Base-by-base conservation (phyloP, 2,329 filamentous ascomycete species). In the Aspergillus sp. region DNA sequence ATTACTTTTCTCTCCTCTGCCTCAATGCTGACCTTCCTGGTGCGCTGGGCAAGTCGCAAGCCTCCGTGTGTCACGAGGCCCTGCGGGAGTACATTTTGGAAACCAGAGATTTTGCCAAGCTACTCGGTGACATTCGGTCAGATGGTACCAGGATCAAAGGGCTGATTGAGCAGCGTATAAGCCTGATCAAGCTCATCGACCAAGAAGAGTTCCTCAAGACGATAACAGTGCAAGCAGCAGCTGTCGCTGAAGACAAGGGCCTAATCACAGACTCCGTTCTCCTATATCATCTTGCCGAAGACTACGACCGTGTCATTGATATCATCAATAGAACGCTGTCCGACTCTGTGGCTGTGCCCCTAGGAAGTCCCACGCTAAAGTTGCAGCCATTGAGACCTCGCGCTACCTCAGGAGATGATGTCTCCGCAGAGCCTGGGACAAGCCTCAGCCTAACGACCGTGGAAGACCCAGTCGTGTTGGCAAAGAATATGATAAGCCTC, bases 1-100 rank as follows among this genome's bases (percentile, higher is more conserved):
- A 99, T 76, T 99, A 99, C 76, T 87, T 99, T 52, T 87, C 89
- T 6, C 81, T 99, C 60, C 93, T 99, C 71, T 97, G 92, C 76
- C 86, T 99, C 60, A 98, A 98, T 74, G 87, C 89, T 54, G 94
- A 97, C 75, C 82, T 96, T 48, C 86, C 84, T 28, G 90, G 89
- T 22, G 86, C 91, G 60, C 83, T 89, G 6, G 93, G 92, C 60
- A 87, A 86, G 63, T 89, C 89, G 48, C 94, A 97, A 74, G 86
- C 89, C 57, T 87, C 86, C 52, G 86, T 97, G 43, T 98, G 94
- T 77, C 92, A 97, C 76, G 92, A 97, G 77, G 94, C 93, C 7
- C 83, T 99, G 60, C 91, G 93, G 41, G 95, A 98, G 77, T 88
- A 98, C 59, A 93, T 97, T 28, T 84, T 99, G n/a, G 95, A 99